Percentiles rank a stretch among this genome's conserved stretches.
phyloP scores from a whole-genome alignment of 805 yeast genomes.

The Candida argentea region DNA sequence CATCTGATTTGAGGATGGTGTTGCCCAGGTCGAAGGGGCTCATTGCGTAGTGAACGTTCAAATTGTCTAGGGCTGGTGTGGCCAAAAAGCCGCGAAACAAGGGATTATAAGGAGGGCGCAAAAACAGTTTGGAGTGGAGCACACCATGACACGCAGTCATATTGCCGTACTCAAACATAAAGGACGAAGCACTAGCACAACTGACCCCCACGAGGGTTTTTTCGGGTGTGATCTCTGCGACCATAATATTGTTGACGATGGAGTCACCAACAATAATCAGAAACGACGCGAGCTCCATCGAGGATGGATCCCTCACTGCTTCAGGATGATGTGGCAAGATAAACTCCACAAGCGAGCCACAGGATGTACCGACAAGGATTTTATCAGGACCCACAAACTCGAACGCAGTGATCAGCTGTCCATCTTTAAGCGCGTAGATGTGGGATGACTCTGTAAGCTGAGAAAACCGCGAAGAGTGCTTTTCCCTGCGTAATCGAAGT shows the following conservation, averaged over 20 bases:
- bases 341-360: conserved; percentile 54
- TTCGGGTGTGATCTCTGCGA: conserved; percentile 13
- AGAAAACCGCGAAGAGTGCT: conserved; percentile 5
- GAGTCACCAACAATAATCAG: conserved; percentile 21
- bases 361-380: conserved; percentile 46
- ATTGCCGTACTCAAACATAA: conserved; percentile 17
- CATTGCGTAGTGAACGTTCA: conserved; percentile 11
- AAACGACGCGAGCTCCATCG: conserved; percentile 21
- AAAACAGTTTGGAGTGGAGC: conserved; percentile 13
- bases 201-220: conserved; percentile 18
- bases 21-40: conserved; percentile 26
- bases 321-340: conserved; percentile 22
- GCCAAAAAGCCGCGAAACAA: conserved; percentile 17
- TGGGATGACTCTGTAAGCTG: conserved; percentile 15
- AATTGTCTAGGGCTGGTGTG: conserved; percentile 20
- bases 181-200: conserved; percentile 18
- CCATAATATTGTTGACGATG: conserved; percentile 17
- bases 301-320: conserved; percentile 5
- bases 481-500: conserved; percentile 25
- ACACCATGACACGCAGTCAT: conserved; percentile 18
- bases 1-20: conserved; percentile 21
- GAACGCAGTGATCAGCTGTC: conserved; percentile 29
- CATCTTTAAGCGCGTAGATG: conserved; percentile 7
- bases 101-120: conserved; percentile 21
- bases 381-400: conserved; percentile 35